Evolutionary conservation across 2,329 filamentous ascomycete genomes (phyloP).

Genomic region (Hortaea sp.): DNA sequence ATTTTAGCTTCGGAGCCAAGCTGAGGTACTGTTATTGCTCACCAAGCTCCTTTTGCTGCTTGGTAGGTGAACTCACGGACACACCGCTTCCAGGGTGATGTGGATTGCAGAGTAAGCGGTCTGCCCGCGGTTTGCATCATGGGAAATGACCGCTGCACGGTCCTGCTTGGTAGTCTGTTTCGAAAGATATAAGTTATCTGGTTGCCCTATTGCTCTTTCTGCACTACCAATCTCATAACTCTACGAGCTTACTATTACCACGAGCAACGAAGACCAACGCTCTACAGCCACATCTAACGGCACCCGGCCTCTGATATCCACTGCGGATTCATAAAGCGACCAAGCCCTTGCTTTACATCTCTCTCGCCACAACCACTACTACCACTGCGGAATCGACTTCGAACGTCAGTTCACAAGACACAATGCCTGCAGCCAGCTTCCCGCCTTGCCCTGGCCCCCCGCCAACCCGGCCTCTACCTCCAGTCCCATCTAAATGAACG

Average conservation of each 20-base stretch:
- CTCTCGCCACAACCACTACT: not conserved
- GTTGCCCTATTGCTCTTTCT: not conserved
- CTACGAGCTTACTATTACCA: not conserved
- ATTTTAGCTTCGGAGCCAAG: constrained; percentile 6
- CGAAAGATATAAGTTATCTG: constrained; percentile 1
- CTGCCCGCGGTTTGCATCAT: constrained; percentile 17
- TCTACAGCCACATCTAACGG: too few relatives aligned
- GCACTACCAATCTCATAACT: not conserved
- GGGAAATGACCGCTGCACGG: constrained; percentile 13
- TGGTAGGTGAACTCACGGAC: constrained; percentile 1
- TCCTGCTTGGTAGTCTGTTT: constrained; percentile 7
- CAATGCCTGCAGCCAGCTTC: constrained; percentile 33
- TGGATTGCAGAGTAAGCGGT: constrained; percentile 5
- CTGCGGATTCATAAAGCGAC: too few relatives aligned
- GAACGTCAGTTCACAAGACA: constrained; percentile 4
- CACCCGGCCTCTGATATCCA: too few relatives aligned
- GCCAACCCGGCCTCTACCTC: constrained; percentile 38
- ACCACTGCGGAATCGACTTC: not conserved
- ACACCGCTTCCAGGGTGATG: constrained; percentile 7
- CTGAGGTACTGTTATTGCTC: not conserved
- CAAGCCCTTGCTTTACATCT: not conserved
- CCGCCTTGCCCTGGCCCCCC: constrained; percentile 39
- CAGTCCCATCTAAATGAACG: constrained; percentile 25
- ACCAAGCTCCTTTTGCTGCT: constrained; percentile 1
- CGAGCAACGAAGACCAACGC: too few relatives aligned